A percentile compares a stretch with the other conserved stretches of the same genome.
Conservation (phyloP, 495 filamentous ascomycete species). For the Parmelia sp. region DNA sequence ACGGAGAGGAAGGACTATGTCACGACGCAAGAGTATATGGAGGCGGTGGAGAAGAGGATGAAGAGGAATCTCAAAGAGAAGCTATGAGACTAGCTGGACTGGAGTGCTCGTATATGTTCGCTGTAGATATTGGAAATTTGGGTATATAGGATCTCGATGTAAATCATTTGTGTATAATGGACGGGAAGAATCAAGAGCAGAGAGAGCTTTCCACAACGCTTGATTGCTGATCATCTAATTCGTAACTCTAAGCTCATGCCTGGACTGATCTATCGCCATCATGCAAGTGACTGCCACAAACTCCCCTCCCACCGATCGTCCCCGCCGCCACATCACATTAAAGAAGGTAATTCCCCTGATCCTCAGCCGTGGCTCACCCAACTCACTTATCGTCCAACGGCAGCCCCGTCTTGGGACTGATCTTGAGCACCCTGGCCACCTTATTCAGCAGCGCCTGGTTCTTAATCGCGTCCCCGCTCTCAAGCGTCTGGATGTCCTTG, state of each 20-base stretch:
- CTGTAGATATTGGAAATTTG: conserved; percentile 8
- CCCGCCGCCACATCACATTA: neutral
- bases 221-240: conserved; percentile 11
- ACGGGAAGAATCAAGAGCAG: neutral
- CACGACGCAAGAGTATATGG: conserved; percentile 80
- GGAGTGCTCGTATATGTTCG: neutral
- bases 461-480: conserved; percentile 27
- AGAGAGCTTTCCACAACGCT: neutral
- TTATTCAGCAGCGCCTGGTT: conserved; percentile 27
- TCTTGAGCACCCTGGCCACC: conserved; percentile 28
- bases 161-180: neutral
- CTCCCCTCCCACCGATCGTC: neutral
- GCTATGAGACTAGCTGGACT: conserved; percentile 26
- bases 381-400: conserved; percentile 26
- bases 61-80: conserved; percentile 56
- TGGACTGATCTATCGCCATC: conserved; percentile 15
- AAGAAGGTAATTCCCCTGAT: neutral
- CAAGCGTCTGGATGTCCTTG: conserved; percentile 29
- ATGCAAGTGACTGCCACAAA: conserved; percentile 6
- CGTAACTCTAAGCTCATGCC: conserved; percentile 1
- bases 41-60: conserved; percentile 80
- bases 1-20: conserved; percentile 75
- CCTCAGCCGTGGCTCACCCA: neutral
- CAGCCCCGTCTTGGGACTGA: conserved; percentile 28
- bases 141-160: neutral